phyloP scores from a whole-genome alignment of 1,139 yeast species.

The Magnusiomyces fungicola region DNA sequence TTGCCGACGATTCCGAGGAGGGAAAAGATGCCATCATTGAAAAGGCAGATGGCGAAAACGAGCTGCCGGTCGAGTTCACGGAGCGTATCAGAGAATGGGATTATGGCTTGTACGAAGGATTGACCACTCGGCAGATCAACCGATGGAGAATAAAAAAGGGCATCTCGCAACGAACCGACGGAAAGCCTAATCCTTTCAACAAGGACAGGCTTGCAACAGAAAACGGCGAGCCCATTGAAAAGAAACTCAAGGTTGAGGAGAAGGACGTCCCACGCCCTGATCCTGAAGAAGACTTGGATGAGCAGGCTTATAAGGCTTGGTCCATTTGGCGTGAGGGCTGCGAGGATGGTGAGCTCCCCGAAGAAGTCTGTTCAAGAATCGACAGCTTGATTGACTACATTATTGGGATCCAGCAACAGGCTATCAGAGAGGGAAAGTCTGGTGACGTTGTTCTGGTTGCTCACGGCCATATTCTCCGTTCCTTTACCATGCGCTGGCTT shows the following conservation, averaged over 20 bases:
- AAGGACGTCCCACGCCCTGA: background rate
- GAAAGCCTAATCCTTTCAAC: background rate
- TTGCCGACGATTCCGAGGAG: slow-evolving; percentile 10
- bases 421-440: slow-evolving; percentile 45
- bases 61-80: slow-evolving; percentile 24
- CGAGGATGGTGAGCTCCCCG: slow-evolving; percentile 73
- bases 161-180: no score
- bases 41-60: background rate
- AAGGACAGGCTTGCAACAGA: background rate
- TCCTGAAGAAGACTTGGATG: background rate
- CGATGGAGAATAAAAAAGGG: slow-evolving; percentile 55
- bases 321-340: slow-evolving; percentile 89
- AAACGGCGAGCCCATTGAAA: background rate
- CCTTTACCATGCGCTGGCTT: slow-evolving; percentile 86
- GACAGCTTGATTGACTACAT: slow-evolving; percentile 60
- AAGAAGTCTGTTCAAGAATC: slow-evolving; percentile 58
- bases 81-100: slow-evolving; percentile 89
- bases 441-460: slow-evolving; percentile 80
- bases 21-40: slow-evolving; percentile 13
- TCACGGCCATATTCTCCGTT: slow-evolving; percentile 88
- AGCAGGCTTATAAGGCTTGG: slow-evolving; percentile 44
- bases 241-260: background rate
- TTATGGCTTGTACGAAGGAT: slow-evolving; percentile 92
- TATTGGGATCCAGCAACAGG: slow-evolving; percentile 52
- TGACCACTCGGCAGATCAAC: slow-evolving; percentile 58